Conservation (phyloP, 371 early-diverging fungal genomes). For the Vairimorpha ceranae region DNA sequence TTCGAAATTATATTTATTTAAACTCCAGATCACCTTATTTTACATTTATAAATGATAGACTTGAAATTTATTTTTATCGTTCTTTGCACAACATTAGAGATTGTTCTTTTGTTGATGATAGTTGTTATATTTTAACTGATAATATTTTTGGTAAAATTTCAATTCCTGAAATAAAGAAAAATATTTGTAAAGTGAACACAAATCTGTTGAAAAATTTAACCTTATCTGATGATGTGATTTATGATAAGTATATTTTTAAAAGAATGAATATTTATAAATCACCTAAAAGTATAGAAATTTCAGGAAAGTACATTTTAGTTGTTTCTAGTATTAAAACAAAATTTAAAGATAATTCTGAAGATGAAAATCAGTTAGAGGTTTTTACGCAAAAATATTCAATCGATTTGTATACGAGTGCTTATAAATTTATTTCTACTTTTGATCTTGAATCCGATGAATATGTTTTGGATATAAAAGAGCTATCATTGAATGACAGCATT, state of each 20-base stretch:
- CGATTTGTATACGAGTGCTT: slow-evolving; percentile 8
- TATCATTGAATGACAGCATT: slow-evolving; percentile 48
- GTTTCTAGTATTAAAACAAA: slow-evolving; percentile 4
- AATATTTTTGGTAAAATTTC: neutral
- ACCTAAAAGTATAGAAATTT: slow-evolving; percentile 23
- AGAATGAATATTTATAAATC: neutral
- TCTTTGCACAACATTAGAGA: neutral
- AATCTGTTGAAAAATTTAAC: neutral
- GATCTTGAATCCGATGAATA: slow-evolving; percentile 46
- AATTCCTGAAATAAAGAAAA: neutral
- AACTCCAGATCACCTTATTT: neutral
- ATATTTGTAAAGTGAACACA: neutral
- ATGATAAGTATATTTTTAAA: slow-evolving; percentile 4
- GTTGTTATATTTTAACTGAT: neutral
- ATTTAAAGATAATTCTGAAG: neutral
- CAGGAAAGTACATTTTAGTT: slow-evolving; percentile 16
- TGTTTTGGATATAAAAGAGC: slow-evolving; percentile 35
- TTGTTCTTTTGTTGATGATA: neutral
- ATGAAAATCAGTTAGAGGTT: slow-evolving; percentile 13
- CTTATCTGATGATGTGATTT: neutral
- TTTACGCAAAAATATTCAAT: slow-evolving; percentile 16
- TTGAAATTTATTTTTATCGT: neutral
- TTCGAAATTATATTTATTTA: neutral
- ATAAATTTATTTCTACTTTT: slow-evolving; percentile 35
- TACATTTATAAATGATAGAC: neutral